A percentile compares a stretch with the other conserved stretches of the same genome.
Conservation (phyloP, 192 early-diverging fungal genomes). For the Mortierella alpina region DNA sequence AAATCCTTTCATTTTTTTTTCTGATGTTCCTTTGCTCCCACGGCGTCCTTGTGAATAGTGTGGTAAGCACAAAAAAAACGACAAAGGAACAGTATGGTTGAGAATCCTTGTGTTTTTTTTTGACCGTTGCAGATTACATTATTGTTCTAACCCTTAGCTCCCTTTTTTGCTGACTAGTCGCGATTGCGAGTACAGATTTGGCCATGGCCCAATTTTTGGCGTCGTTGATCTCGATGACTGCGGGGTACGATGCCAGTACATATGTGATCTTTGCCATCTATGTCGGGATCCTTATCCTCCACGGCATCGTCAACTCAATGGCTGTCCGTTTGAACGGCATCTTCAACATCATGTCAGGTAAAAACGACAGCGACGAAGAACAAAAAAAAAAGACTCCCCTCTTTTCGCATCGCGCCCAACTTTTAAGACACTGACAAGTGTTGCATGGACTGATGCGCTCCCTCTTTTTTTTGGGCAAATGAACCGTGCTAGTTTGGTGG, state of each 20-base stretch:
- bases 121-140: no score
- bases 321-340: constrained; percentile 56
- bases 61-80: not conserved
- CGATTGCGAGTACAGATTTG: constrained; percentile 61
- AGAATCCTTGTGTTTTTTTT: no score
- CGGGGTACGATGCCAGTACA: constrained; percentile 46
- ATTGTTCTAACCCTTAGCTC: not conserved
- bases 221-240: constrained; percentile 54
- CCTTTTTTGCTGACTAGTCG: constrained; percentile 26
- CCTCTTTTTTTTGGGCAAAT: not conserved
- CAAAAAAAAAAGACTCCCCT: not conserved
- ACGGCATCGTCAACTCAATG: constrained; percentile 64
- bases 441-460: not conserved
- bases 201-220: constrained; percentile 62
- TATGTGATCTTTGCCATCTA: constrained; percentile 64
- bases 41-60: not conserved
- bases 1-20: not conserved
- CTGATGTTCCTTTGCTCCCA: not conserved
- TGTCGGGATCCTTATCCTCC: constrained; percentile 61
- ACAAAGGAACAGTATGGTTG: no score
- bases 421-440: not conserved
- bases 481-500: constrained; percentile 38
- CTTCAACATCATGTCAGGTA: constrained; percentile 64
- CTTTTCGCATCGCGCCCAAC: not conserved
- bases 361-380: not conserved